Conservation (phyloP, 345 rosid species). For the Eucalyptus shirleyi region DNA sequence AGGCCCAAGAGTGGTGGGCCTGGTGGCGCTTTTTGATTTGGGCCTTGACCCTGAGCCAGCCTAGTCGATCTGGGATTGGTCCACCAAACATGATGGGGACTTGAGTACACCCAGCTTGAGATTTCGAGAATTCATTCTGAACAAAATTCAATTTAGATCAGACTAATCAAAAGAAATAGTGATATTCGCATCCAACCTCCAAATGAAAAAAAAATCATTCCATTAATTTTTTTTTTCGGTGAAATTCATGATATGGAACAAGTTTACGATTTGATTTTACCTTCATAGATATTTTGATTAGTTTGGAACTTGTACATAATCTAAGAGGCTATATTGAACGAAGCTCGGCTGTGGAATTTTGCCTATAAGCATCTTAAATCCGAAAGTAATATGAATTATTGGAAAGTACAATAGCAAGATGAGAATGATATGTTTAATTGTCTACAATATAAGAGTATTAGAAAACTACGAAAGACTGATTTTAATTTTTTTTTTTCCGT, state of each 20-base stretch:
- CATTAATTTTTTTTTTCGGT: neutral
- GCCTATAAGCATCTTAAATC: neutral
- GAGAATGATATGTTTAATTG: neutral
- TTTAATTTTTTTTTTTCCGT: neutral
- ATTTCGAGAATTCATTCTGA: neutral
- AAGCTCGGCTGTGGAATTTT: neutral
- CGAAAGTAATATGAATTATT: neutral
- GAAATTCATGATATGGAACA: neutral
- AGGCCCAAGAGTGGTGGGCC: neutral
- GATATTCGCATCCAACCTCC: neutral
- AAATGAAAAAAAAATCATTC: neutral
- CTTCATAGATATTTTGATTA: neutral
- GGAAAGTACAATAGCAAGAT: neutral
- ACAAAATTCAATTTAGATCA: neutral
- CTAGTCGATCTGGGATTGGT: neutral
- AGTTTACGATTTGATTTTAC: neutral
- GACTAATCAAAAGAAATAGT: neutral
- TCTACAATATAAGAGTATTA: accelerated
- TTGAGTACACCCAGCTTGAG: neutral
- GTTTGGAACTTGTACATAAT: neutral
- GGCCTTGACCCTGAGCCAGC: neutral
- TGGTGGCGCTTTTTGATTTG: neutral
- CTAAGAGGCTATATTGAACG: neutral
- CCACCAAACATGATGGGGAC: neutral
- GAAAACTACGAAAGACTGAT: neutral